Conservation (phyloP, 2,329 filamentous ascomycete genomes). For the Paramyrothecium sp. region DNA sequence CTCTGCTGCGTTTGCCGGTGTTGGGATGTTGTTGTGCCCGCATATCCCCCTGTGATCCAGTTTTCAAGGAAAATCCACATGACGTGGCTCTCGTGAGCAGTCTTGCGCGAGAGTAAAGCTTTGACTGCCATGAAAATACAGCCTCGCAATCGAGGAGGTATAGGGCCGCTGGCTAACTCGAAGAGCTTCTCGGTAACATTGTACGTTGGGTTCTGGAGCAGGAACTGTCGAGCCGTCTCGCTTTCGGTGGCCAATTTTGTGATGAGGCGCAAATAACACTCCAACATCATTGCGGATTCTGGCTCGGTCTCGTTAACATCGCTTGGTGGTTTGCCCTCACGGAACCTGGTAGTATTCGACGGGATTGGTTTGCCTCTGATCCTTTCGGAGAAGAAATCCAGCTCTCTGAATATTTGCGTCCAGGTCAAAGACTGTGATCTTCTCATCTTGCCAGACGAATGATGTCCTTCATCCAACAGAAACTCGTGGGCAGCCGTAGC, state of each 20-base stretch:
- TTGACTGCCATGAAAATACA: conserved; percentile 79
- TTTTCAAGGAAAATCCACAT: conserved; percentile 82
- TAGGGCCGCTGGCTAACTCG: conserved; percentile 72
- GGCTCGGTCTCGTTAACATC: conserved; percentile 79
- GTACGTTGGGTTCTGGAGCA: conserved; percentile 64
- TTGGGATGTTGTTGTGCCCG: conserved; percentile 30
- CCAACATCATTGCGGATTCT: conserved; percentile 94
- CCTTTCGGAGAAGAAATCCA: conserved; percentile 79
- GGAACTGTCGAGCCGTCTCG: conserved; percentile 66
- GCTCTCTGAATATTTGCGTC: conserved; percentile 87
- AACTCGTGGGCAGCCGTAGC: conserved; percentile 87
- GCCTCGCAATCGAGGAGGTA: conserved; percentile 75
- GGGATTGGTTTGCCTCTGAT: conserved; percentile 68
- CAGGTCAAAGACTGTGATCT: conserved; percentile 86
- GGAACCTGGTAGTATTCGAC: conserved; percentile 39
- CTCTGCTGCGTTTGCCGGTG: conserved; percentile 29
- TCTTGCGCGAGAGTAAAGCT: conserved; percentile 74
- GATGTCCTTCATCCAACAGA: conserved; percentile 78
- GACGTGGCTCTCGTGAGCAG: conserved; percentile 60
- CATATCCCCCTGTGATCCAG: conserved; percentile 68
- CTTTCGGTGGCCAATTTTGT: conserved; percentile 79
- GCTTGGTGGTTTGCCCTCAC: conserved; percentile 58
- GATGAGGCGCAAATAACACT: conserved; percentile 87
- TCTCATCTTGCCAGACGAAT: conserved; percentile 74
- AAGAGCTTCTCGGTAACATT: conserved; percentile 74